These are phyloP conservation scores for Paspalum notatum DNA, from an alignment of 176 grass and related monocot species.

Conservation along the genomic window DNA sequence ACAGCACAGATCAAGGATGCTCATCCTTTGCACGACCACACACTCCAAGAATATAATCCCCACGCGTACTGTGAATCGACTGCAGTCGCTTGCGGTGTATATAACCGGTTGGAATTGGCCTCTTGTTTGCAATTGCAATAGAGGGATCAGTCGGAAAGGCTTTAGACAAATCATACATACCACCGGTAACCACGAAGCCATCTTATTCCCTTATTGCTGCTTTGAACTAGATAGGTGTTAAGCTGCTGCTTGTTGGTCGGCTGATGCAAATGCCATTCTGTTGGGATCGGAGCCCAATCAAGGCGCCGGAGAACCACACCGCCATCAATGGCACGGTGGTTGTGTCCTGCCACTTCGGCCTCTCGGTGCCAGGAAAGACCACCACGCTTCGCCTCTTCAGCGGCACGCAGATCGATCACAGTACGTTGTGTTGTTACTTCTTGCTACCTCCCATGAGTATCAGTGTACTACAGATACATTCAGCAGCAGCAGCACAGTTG, in stretches of 20 bases:
- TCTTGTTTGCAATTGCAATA: background rate
- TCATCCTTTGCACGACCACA: conserved; percentile 47
- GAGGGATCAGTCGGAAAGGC: background rate
- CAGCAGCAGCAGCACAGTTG: too few relatives aligned
- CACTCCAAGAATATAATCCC: conserved; percentile 63
- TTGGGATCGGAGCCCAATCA: background rate
- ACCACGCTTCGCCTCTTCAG: conserved; percentile 75
- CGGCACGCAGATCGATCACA: conserved; percentile 63
- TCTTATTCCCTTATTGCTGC: too few relatives aligned
- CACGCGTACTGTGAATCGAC: background rate
- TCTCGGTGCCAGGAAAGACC: conserved; percentile 48
- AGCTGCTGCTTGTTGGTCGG: background rate
- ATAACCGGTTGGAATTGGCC: conserved; percentile 5
- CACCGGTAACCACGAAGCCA: too few relatives aligned
- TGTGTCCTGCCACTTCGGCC: conserved; percentile 43
- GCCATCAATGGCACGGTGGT: conserved; percentile 67
- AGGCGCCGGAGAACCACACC: conserved; percentile 21
- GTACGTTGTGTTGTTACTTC: conserved; percentile 38
- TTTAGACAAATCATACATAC: too few relatives aligned
- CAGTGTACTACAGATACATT: background rate
- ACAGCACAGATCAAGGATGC: conserved; percentile 30
- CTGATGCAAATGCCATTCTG: conserved; percentile 62
- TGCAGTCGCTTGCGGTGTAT: background rate
- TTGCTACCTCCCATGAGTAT: background rate
- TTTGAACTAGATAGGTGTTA: too few relatives aligned